Conservation (phyloP, 257 asterid species). For the Capsicum chinense region DNA sequence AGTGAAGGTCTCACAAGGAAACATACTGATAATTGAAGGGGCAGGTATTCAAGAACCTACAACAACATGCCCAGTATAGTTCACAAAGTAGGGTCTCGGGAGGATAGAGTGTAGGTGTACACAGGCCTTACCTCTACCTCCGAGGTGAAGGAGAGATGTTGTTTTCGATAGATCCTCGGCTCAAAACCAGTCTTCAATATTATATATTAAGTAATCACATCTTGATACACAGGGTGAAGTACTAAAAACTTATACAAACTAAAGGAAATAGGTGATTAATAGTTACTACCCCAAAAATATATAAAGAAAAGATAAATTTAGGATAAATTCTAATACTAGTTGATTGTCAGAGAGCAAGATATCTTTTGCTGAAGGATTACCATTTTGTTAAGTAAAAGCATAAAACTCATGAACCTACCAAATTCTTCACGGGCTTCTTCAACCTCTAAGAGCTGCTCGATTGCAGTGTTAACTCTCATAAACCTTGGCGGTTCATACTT, state of each 20-base stretch:
- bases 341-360: slow-evolving; percentile 15
- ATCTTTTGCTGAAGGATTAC: not conserved
- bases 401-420: slow-evolving; percentile 43
- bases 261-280: not conserved
- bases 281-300: not conserved
- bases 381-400: slow-evolving; percentile 17
- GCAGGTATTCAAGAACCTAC: too few relatives aligned
- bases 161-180: too few relatives aligned
- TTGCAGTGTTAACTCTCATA: slow-evolving; percentile 84
- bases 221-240: not conserved
- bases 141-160: too few relatives aligned
- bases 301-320: not conserved
- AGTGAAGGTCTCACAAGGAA: not conserved
- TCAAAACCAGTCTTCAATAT: too few relatives aligned
- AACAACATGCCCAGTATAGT: too few relatives aligned
- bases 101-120: too few relatives aligned
- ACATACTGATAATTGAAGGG: not conserved
- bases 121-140: too few relatives aligned
- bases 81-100: not conserved
- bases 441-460: slow-evolving; percentile 93
- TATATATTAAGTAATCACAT: slow-evolving; percentile 12
- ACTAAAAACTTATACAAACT: not conserved
- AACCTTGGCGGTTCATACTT: slow-evolving; percentile 84
- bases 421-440: slow-evolving; percentile 59
- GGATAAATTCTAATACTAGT: not conserved